Evolutionary conservation across 805 yeast species (phyloP).

Genomic region (Wickerhamiella cacticola): DNA sequence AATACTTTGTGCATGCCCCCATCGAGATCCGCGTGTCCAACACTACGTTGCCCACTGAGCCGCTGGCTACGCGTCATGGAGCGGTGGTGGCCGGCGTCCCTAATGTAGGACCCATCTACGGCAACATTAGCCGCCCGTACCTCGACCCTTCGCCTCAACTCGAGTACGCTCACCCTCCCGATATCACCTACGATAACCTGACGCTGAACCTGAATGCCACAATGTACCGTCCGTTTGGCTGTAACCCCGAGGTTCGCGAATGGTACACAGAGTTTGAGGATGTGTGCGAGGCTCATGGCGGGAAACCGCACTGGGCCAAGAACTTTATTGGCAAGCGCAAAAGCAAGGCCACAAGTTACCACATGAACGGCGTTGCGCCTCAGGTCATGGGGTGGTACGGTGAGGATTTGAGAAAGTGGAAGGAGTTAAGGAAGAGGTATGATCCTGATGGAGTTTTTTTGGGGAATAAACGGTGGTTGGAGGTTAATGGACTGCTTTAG

Average conservation of each 20-base stretch:
- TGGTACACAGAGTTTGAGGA: slow-evolving; percentile 83
- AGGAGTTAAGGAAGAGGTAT: slow-evolving; percentile 47
- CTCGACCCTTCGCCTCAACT: slow-evolving; percentile 69
- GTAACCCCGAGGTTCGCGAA: slow-evolving; percentile 50
- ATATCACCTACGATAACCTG: slow-evolving; percentile 58
- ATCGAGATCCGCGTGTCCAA: slow-evolving; percentile 90
- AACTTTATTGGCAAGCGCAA: slow-evolving; percentile 60
- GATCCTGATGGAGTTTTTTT: slow-evolving; percentile 79
- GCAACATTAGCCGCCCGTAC: slow-evolving; percentile 70
- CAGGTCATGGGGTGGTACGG: slow-evolving; percentile 73
- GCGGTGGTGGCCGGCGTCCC: slow-evolving; percentile 12
- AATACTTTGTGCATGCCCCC: slow-evolving; percentile 86
- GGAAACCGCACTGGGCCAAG: slow-evolving; percentile 98
- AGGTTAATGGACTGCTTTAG: slow-evolving; percentile 63
- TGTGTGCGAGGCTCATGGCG: slow-evolving; percentile 63
- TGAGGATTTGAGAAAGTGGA: slow-evolving; percentile 48
- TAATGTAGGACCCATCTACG: slow-evolving; percentile 59
- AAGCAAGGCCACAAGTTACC: slow-evolving; percentile 37
- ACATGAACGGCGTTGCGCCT: slow-evolving; percentile 68
- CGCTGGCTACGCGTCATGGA: not conserved
- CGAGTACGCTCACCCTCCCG: slow-evolving; percentile 38
- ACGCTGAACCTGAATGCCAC: slow-evolving; percentile 87
- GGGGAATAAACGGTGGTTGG: slow-evolving; percentile 68
- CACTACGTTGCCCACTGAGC: slow-evolving; percentile 33
- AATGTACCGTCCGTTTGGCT: slow-evolving; percentile 85